These are phyloP conservation scores for Alopecurus myosuroides DNA, from an alignment of 176 grass and related monocot genomes.

Conservation along the genomic window DNA sequence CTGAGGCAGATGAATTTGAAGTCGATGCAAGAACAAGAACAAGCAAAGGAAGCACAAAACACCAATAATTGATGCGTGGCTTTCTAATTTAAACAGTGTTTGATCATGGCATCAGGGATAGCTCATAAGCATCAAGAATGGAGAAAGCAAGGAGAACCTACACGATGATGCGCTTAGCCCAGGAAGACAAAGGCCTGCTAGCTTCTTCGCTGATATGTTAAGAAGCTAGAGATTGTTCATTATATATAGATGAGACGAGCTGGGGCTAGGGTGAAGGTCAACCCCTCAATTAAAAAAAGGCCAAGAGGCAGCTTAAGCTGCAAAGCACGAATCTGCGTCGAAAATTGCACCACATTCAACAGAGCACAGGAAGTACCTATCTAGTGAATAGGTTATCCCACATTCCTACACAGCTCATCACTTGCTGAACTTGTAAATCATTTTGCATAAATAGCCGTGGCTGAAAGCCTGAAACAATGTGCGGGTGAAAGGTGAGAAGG, in stretches of 20 bases:
- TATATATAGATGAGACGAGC: conserved; percentile 25
- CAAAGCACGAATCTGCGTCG: conserved; percentile 21
- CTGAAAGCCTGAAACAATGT: too few species aligned
- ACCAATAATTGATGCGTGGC: background rate
- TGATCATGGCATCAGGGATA: background rate
- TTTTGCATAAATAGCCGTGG: background rate
- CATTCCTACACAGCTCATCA: conserved; percentile 21
- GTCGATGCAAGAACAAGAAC: background rate
- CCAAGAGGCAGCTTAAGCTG: background rate
- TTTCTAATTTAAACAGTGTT: background rate
- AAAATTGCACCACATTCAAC: conserved; percentile 42
- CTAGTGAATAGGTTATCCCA: conserved; percentile 12
- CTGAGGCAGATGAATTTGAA: background rate
- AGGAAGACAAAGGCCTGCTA: conserved; percentile 8
- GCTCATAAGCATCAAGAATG: background rate
- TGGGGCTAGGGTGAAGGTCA: conserved; percentile 29
- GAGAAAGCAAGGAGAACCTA: background rate
- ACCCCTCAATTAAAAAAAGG: conserved; percentile 25
- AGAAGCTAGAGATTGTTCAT: background rate
- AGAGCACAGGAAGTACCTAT: background rate
- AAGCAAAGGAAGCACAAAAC: background rate
- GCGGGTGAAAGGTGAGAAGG: background rate
- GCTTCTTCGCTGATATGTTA: background rate
- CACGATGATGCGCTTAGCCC: background rate
- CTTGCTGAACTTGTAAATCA: conserved; percentile 7